Conservation (phyloP, 225 moss, liverwort and hornwort genomes). For the Physcomitrium patens region DNA sequence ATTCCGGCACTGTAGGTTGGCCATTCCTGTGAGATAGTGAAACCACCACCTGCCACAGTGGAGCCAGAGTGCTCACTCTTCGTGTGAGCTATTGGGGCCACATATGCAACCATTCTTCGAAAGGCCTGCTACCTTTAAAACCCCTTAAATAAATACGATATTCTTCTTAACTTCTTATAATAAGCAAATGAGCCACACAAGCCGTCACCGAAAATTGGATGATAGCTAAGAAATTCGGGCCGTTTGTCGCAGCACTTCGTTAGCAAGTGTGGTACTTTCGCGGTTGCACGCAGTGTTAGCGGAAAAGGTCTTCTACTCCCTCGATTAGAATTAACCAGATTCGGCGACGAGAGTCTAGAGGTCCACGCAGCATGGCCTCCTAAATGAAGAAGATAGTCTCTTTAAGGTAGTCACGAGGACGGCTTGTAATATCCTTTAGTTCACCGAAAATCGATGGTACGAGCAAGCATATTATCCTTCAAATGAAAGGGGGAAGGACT, state of each 20-base stretch:
- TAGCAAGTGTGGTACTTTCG: conserved; percentile 2
- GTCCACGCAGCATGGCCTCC: conserved; percentile 71
- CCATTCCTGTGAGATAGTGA: conserved; percentile 34
- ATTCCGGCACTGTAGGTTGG: conserved; percentile 28
- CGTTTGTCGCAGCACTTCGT: conserved; percentile 28
- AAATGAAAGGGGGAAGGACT: neutral
- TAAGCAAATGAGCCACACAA: conserved; percentile 16
- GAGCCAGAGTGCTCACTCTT: conserved; percentile 42
- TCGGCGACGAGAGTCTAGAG: conserved; percentile 56
- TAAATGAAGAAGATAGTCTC: conserved; percentile 22
- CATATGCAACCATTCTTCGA: conserved; percentile 56
- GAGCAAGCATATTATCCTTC: conserved; percentile 27
- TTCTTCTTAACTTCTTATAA: neutral
- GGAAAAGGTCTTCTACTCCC: conserved; percentile 69
- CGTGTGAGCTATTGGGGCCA: conserved; percentile 24
- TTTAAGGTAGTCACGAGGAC: conserved; percentile 37
- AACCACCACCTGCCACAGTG: conserved; percentile 19
- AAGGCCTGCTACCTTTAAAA: neutral
- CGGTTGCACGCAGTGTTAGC: conserved; percentile 31
- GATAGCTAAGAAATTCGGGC: conserved; percentile 12
- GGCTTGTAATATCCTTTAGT: conserved; percentile 8
- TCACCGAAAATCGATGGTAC: conserved; percentile 47
- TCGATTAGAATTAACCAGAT: conserved; percentile 62
- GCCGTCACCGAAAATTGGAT: neutral
- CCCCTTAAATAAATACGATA: neutral